Evolutionary conservation across 1,284 basidiomycete species (phyloP).

Genomic region (Exsudoporus floridanus): DNA sequence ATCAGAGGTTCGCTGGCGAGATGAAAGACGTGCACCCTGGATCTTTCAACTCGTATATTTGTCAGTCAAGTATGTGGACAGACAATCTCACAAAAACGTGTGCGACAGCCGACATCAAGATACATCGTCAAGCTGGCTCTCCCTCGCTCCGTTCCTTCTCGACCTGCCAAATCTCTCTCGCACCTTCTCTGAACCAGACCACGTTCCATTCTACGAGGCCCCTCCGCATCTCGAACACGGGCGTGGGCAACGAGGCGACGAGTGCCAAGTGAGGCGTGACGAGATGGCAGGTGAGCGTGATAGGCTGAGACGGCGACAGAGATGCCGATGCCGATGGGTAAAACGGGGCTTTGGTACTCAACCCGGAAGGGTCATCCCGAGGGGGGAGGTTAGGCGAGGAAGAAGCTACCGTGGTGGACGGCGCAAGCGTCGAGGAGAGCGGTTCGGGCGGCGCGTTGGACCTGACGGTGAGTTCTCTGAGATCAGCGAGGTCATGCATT

Average conservation of each 20-base stretch:
- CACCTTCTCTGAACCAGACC: conserved; percentile 80
- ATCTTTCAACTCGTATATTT: conserved; percentile 6
- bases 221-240: conserved; percentile 73
- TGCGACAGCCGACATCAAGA: not conserved
- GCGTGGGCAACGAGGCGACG: conserved; percentile 77
- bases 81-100: conserved; percentile 2
- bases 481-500: not conserved
- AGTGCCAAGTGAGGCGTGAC: conserved; percentile 82
- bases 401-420: conserved; percentile 1
- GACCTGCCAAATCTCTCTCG: conserved; percentile 73
- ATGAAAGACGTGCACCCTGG: no score
- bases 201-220: conserved; percentile 94
- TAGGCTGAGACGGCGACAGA: conserved; percentile 60
- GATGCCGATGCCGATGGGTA: conserved; percentile 46
- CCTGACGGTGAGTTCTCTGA: conserved; percentile 29
- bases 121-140: conserved; percentile 10
- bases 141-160: conserved; percentile 57
- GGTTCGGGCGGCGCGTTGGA: conserved; percentile 35
- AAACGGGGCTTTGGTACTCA: conserved; percentile 20
- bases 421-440: conserved; percentile 1
- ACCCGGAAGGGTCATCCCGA: not conserved
- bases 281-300: conserved; percentile 84
- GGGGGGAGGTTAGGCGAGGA: not conserved
- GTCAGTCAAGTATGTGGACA: not conserved
- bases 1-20: no score